These are phyloP conservation scores for Amanita muscaria DNA, from an alignment of 768 basidiomycete species.

Conservation along the genomic window DNA sequence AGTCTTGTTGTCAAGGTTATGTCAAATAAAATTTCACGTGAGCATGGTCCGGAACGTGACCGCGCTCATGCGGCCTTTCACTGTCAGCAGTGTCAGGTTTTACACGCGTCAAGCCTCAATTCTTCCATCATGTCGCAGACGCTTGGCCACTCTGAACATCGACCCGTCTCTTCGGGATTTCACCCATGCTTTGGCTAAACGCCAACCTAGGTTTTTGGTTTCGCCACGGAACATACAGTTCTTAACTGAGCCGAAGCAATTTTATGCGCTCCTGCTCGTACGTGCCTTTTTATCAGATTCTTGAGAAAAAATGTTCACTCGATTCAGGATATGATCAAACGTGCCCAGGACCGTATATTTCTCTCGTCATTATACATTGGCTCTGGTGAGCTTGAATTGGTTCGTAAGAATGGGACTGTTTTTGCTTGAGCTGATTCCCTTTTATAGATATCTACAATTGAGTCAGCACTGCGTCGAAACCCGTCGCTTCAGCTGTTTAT, in stretches of 20 bases:
- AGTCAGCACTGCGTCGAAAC: slow-evolving; percentile 43
- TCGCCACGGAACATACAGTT: slow-evolving; percentile 37
- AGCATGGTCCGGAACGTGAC: too few species aligned
- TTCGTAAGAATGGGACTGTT: slow-evolving; percentile 25
- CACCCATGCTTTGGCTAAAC: slow-evolving; percentile 17
- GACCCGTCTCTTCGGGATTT: slow-evolving; percentile 25
- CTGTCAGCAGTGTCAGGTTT: too few species aligned
- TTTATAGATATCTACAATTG: slow-evolving; percentile 59
- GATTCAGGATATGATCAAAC: slow-evolving; percentile 60
- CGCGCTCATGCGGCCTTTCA: too few species aligned
- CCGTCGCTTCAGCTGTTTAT: slow-evolving; percentile 59
- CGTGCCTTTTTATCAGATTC: slow-evolving; percentile 15
- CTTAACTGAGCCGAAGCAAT: slow-evolving; percentile 41
- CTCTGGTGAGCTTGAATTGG: slow-evolving; percentile 68
- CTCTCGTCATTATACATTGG: slow-evolving; percentile 90
- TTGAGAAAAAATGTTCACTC: neutral
- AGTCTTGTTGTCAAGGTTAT: too few species aligned
- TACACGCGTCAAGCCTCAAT: neutral
- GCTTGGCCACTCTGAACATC: slow-evolving; percentile 7
- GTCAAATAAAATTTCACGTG: slow-evolving; percentile 5
- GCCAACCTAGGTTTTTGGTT: slow-evolving; percentile 35
- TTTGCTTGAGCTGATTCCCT: neutral
- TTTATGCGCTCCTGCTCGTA: slow-evolving; percentile 47
- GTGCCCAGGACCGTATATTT: slow-evolving; percentile 76
- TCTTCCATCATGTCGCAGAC: neutral